phyloP scores from a whole-genome alignment of 345 rosid genomes.

The Populus simonii region DNA sequence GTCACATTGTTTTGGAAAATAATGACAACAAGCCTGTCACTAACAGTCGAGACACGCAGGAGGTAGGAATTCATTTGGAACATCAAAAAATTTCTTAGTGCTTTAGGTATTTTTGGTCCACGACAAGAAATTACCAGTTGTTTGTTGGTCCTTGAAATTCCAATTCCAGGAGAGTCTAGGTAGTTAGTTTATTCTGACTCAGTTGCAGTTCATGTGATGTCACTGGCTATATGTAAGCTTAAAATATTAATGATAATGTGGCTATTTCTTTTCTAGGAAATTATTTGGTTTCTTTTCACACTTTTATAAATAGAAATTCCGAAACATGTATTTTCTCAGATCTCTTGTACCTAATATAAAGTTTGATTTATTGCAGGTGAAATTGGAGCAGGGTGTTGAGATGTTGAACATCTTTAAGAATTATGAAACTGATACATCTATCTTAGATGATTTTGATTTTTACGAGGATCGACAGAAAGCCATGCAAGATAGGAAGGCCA shows the following conservation, averaged over 20 bases:
- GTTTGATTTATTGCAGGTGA: conserved; percentile 49
- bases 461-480: conserved; percentile 79
- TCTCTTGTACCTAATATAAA: conserved; percentile 5
- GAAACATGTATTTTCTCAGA: background rate
- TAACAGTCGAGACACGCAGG: conserved; percentile 88
- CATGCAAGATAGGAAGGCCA: conserved; percentile 73
- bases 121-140: background rate
- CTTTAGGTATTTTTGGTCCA: background rate
- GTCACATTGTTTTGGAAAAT: conserved; percentile 72
- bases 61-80: conserved; percentile 39
- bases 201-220: too few relatives aligned
- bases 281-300: too few relatives aligned
- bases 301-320: too few relatives aligned
- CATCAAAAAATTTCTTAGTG: background rate
- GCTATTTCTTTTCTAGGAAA: background rate
- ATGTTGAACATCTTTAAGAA: conserved; percentile 69
- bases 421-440: conserved; percentile 60
- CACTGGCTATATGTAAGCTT: too few relatives aligned
- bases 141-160: background rate
- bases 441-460: conserved; percentile 80
- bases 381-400: conserved; percentile 73
- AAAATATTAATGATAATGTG: too few relatives aligned
- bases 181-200: too few relatives aligned
- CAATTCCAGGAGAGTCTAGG: too few relatives aligned
- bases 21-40: conserved; percentile 94